Base-by-base conservation (phyloP, 2,329 filamentous ascomycete genomes). In the Bipolaris sorokiniana region DNA sequence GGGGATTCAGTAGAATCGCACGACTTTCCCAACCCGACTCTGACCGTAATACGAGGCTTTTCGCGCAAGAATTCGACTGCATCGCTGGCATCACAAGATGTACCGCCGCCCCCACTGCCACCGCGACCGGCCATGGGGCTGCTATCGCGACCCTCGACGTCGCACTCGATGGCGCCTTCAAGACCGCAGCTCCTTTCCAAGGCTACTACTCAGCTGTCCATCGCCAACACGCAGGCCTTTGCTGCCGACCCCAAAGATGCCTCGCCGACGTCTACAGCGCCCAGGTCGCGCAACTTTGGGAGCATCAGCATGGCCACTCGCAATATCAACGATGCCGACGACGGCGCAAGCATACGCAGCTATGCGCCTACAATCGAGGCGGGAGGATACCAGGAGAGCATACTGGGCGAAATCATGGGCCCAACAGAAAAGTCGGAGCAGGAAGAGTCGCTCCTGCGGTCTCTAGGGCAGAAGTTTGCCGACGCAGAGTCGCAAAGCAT, bases 151-250 rank as follows among this genome's bases (percentile, higher is more conserved):
- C 73, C 73, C 13, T 78, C 59, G 74, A 83, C 59, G 9, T 78
- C 44, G 65, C 76, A 76, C 61, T 77, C 75, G 36, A 66, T 70
- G 81, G 52, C 82, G 80, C 68, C 71, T 2, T 51, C 68, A 5
- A 64, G 74, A 48, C 79, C 80, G 22, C 74, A 77, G 54, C 67
- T 83, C 16, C 75, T 79, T 23, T 87, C 89, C 1, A 87, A 86
- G 57, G 87, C 94, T 46, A 97, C 93, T 3, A 97, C 92, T 0
- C 92, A 92, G 9, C 72, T 98, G 13, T 94, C 92, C 0, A 84
- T 91, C 15, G 84, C 92, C 60, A 92, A 94, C 64, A 91, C 90
- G 0, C 82, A 93, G 48, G 87, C 88, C 1, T 89, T 90, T 61
- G 87, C 86, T 10, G 90, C 91, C 22, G 66, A 72, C 48, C 57